Conservation (phyloP, 495 filamentous ascomycete species). For the Bombardia bombarda region DNA sequence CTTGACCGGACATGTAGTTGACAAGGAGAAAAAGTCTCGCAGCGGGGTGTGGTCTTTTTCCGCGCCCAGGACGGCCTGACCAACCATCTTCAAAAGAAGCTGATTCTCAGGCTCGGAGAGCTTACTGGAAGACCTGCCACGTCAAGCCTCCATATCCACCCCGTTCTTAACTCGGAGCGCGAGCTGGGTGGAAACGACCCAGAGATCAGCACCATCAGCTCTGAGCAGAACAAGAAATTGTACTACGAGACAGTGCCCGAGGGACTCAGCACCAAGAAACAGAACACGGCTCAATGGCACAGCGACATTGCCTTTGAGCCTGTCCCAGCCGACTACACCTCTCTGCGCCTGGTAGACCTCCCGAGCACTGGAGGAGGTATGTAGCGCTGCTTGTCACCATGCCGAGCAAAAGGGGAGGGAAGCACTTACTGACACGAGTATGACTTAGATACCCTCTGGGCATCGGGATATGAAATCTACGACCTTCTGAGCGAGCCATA, state of each 20-base stretch:
- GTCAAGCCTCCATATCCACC: constrained; percentile 63
- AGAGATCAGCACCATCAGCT: constrained; percentile 65
- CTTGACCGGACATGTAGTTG: too few relatives aligned
- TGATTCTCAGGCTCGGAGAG: constrained; percentile 54
- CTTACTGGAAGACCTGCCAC: constrained; percentile 55
- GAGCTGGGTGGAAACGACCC: constrained; percentile 54
- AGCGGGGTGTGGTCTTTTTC: constrained; percentile 74
- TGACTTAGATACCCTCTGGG: constrained; percentile 51
- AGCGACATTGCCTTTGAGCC: constrained; percentile 61
- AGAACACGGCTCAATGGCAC: constrained; percentile 47
- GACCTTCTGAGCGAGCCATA: constrained; percentile 59
- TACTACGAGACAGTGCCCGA: constrained; percentile 27
- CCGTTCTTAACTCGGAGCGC: constrained; percentile 53
- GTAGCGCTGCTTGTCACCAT: too few relatives aligned
- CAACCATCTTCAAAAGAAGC: constrained; percentile 47
- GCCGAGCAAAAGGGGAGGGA: too few relatives aligned
- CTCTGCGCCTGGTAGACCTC: constrained; percentile 48
- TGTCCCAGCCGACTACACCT: constrained; percentile 55
- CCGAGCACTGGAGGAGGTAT: constrained; percentile 60
- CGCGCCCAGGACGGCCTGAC: constrained; percentile 54
- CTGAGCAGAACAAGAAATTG: constrained; percentile 46
- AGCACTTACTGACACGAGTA: neutral
- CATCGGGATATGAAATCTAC: constrained; percentile 66
- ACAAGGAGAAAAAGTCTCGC: constrained; percentile 58
- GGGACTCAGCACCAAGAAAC: constrained; percentile 23